These are phyloP conservation scores for Yarrowia bubula DNA, from an alignment of 805 yeast species.

Conservation along the genomic window DNA sequence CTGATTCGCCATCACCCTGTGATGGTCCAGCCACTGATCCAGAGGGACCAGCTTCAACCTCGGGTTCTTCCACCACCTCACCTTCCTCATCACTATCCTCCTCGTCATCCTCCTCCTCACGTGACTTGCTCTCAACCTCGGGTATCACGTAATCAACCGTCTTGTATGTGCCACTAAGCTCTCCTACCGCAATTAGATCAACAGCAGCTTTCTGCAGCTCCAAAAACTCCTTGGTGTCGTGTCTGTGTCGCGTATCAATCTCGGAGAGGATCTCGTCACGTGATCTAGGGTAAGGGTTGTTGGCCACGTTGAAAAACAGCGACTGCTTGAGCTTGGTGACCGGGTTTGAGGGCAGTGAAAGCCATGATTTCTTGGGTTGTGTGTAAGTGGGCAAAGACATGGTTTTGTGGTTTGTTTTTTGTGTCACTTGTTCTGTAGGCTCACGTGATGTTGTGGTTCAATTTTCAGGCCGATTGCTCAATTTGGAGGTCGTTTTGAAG, in stretches of 20 bases:
- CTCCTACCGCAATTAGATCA: conserved; percentile 9
- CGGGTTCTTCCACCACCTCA: not conserved
- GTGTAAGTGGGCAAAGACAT: conserved; percentile 1
- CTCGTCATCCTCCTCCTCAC: not conserved
- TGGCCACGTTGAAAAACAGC: conserved; percentile 1
- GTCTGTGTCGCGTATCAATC: conserved; percentile 2
- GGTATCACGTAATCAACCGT: conserved; percentile 3
- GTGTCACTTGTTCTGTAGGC: not conserved
- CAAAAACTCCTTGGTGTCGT: not conserved
- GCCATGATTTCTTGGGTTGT: conserved; percentile 15
- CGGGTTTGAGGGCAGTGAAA: not conserved
- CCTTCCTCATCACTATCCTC: not conserved
- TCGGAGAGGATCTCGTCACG: conserved; percentile 2
- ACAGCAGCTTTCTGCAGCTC: not conserved
- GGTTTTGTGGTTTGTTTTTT: not conserved
- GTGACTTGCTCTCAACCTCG: not conserved
- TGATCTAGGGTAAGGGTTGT: not conserved
- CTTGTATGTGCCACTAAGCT: conserved; percentile 12
- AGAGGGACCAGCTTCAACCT: not conserved
- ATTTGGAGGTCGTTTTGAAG: not conserved
- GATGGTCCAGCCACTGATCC: not conserved
- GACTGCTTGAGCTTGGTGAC: conserved; percentile 9
- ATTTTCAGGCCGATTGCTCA: not conserved
- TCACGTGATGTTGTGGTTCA: not conserved
- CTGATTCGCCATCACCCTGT: not conserved